A percentile compares a stretch with the other conserved stretches of the same genome.
Conservation (phyloP, 1,284 basidiomycete genomes). For the Sporisorium iseilematis-ciliati region DNA sequence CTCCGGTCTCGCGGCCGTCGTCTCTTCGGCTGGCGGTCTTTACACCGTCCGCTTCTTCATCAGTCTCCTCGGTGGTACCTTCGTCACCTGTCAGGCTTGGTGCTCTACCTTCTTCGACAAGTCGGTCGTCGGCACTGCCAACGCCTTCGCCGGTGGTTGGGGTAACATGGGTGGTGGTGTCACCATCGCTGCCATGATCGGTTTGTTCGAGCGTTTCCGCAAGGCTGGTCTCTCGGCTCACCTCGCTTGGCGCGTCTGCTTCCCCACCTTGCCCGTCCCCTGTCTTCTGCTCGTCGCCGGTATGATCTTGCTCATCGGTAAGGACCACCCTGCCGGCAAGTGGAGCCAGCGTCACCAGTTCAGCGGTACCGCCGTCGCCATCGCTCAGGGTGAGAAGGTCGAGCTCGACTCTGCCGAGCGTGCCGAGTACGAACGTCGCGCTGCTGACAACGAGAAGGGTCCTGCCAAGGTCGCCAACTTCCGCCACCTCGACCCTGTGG, state of each 20-base stretch:
- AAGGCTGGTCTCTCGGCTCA: slow-evolving; percentile 72
- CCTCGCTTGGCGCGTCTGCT: slow-evolving; percentile 76
- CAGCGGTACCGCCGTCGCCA: slow-evolving; percentile 70
- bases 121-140: slow-evolving; percentile 74
- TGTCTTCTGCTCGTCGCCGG: slow-evolving; percentile 73
- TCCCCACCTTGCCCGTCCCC: slow-evolving; percentile 76
- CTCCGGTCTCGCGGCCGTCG: slow-evolving; percentile 76
- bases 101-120: slow-evolving; percentile 77
- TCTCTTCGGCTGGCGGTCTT: slow-evolving; percentile 72
- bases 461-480: slow-evolving; percentile 58
- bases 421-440: slow-evolving; percentile 60
- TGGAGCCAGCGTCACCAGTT: slow-evolving; percentile 75
- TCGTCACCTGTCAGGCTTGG: slow-evolving; percentile 76
- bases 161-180: slow-evolving; percentile 74
- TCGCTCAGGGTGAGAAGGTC: slow-evolving; percentile 67
- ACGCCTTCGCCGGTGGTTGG: slow-evolving; percentile 64
- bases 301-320: slow-evolving; percentile 74
- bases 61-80: slow-evolving; percentile 75
- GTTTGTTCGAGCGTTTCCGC: slow-evolving; percentile 73
- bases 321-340: slow-evolving; percentile 76
- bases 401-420: slow-evolving; percentile 66
- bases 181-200: slow-evolving; percentile 75
- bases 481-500: slow-evolving; percentile 58
- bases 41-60: slow-evolving; percentile 74
- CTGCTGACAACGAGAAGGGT: slow-evolving; percentile 47